Base-by-base conservation (phyloP, 2,329 filamentous ascomycete species). In the Mollisiaceae sp. region DNA sequence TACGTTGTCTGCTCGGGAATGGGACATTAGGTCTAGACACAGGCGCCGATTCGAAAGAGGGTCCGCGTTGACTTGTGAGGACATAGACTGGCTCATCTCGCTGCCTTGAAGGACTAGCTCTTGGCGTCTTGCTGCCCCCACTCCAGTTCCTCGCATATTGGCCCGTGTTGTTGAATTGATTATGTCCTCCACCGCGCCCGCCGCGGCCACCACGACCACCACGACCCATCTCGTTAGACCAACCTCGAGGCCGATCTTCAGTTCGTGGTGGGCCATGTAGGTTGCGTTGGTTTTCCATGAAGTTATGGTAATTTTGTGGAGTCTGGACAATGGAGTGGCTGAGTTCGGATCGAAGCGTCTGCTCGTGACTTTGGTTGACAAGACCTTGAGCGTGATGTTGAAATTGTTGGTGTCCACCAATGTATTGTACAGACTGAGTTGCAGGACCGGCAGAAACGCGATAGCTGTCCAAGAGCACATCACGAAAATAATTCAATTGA, bases 151-250 rank as follows among this genome's bases (percentile, higher is more conserved):
- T 32, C 27, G 27, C 27, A n/a, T 41, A 20, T 38, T 39, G 55
- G 2, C 20, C 18, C 22, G n/a, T 14, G 32, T 60, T 60, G 39
- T 60, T 27, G 47, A 50, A 54, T n/a, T 62, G 39, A 9, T 3
- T 14, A 41, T 12, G 15, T 41, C 38, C 27, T 32, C 27, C 27
- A 32, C 27, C 27, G 27, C 27, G 27, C 3, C 27, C 61, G n/a
- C 9, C 52, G 55, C 39, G 22, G 14, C 24, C 39, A 35, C 60
- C 58, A 60, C 60, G 54, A 3, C 43, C 56, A 22, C 45, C 38
- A 18, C 59, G 61, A 39, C 22, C n/a, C 27, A 62, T 64, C 4
- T 67, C 67, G 27, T 58, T 67, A 1, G 68, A 69, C 63, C 55
- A 66, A 14, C 59, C 63, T 52, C 67, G 61, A 52, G 64, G 43